Base-by-base conservation (phyloP, 805 yeast genomes). In the Metschnikowia arizonensis region DNA sequence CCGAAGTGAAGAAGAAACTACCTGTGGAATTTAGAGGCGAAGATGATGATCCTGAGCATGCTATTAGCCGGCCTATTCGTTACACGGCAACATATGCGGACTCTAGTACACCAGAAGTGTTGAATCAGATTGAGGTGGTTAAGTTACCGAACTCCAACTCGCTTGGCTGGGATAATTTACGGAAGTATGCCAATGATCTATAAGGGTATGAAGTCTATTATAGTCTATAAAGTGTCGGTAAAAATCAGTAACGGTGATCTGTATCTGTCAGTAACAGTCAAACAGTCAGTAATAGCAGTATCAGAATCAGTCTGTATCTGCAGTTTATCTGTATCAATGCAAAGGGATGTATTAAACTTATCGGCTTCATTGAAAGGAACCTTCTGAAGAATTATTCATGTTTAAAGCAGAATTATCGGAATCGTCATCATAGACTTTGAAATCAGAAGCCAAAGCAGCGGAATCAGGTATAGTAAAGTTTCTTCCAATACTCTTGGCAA, bases 101-200 rank as follows among this genome's bases (percentile, higher is more conserved):
- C 40, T 44, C 50, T 7, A 49, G 50, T 17, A 62, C 64, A 35
- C 66, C 74, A 0, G 69, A 68, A 37, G 39, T 59, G 9, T 58
- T 69, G 40, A 67, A 63, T 39, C 66, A 63, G 48, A 54, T 69
- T 28, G 76, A 71, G 47, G 59, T 71, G 11, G 54, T 71, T 14
- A 69, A 68, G 54, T 60, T 71, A 33, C 76, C 76, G 2, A 71
- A 71, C 52, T 65, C 72, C 31, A 71, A 71, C 47, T 55, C 66
- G 11, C 44, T 71, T 33, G 76, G 68, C 3, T 71, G 76, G 76
- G 76, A 69, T 45, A 71, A 71, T 47, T 52, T 71, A 38, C 58
- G 63, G 42, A 68, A 67, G 53, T 71, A 61, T 53, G 47, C 50
- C 31, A 25, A 35, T 11, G 33, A 24, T 24, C n/a, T n/a, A n/a